A percentile compares a stretch with the other conserved stretches of the same genome.
Evolutionary conservation across 805 yeast genomes (phyloP).

Genomic region (Pachysolen tannophilus): DNA sequence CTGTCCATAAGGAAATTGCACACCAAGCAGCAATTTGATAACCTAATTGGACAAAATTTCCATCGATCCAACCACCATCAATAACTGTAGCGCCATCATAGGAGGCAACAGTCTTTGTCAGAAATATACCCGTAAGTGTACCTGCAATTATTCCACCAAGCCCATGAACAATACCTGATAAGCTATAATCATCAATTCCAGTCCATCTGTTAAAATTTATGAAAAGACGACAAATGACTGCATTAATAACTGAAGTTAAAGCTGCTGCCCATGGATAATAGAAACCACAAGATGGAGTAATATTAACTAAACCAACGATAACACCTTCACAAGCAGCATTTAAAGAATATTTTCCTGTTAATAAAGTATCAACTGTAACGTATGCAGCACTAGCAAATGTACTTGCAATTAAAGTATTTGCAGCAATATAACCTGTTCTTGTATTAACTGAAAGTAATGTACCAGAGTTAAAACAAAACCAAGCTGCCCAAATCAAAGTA

Average conservation of each 20-base stretch:
- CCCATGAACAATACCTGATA: slow-evolving; percentile 39
- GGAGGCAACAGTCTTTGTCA: slow-evolving; percentile 33
- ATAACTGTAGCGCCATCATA: slow-evolving; percentile 35
- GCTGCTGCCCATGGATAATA: slow-evolving; percentile 40
- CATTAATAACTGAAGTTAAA: slow-evolving; percentile 32
- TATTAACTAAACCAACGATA: slow-evolving; percentile 36
- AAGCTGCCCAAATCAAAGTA: slow-evolving; percentile 39
- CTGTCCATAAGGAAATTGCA: slow-evolving; percentile 36
- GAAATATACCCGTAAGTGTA: slow-evolving; percentile 35
- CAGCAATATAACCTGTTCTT: slow-evolving; percentile 38
- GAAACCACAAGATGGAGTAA: slow-evolving; percentile 39
- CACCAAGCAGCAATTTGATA: slow-evolving; percentile 37
- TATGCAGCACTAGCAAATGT: slow-evolving; percentile 37
- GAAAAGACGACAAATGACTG: slow-evolving; percentile 27
- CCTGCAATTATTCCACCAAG: slow-evolving; percentile 40
- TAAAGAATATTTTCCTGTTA: slow-evolving; percentile 32
- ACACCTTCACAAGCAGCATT: slow-evolving; percentile 39
- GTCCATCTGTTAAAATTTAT: slow-evolving; percentile 29
- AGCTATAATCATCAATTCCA: slow-evolving; percentile 37
- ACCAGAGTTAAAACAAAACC: slow-evolving; percentile 42
- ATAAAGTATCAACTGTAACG: slow-evolving; percentile 31
- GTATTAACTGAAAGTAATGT: slow-evolving; percentile 30
- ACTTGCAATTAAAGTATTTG: slow-evolving; percentile 45
- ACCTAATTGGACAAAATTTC: slow-evolving; percentile 36
- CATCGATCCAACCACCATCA: slow-evolving; percentile 39